phyloP scores from a whole-genome alignment of 805 yeast species.

The Wickerhamiella azymoides region DNA sequence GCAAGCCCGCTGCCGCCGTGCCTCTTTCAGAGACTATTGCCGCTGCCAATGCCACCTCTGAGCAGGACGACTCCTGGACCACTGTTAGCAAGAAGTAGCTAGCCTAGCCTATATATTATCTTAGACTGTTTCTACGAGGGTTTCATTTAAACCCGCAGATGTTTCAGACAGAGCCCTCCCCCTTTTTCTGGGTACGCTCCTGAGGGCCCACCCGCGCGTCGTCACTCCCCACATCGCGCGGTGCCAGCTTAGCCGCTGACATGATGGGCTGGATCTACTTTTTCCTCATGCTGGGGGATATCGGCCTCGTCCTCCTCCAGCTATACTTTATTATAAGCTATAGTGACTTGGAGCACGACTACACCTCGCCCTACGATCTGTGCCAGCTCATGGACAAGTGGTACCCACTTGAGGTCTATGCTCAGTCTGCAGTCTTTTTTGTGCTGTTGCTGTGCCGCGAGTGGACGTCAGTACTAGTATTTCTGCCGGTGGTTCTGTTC shows the following conservation, averaged over 20 bases:
- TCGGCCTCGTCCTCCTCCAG: conserved; percentile 19
- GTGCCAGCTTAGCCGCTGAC: too few relatives aligned
- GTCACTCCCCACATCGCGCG: too few relatives aligned
- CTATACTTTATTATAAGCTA: conserved; percentile 17
- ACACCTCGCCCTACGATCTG: conserved; percentile 92
- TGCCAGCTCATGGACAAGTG: conserved; percentile 74
- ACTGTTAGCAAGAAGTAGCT: conserved; percentile 1
- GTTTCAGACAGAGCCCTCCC: too few relatives aligned
- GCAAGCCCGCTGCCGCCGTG: background rate
- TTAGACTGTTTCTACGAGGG: too few relatives aligned
- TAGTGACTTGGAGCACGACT: conserved; percentile 49
- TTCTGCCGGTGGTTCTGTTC: conserved; percentile 71
- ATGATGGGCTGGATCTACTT: conserved; percentile 16
- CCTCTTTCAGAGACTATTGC: conserved; percentile 7
- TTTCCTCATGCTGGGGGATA: conserved; percentile 14
- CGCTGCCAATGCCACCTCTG: conserved; percentile 4
- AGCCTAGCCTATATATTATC: conserved; percentile 1
- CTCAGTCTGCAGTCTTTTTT: conserved; percentile 51
- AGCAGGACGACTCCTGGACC: conserved; percentile 7
- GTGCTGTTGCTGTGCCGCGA: conserved; percentile 75
- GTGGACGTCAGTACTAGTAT: conserved; percentile 79
- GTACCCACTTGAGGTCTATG: conserved; percentile 60
- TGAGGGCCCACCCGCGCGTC: too few relatives aligned
- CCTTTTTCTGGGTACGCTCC: too few relatives aligned
- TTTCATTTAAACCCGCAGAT: too few relatives aligned